Evolutionary conservation across 768 basidiomycete species (phyloP), one percentile per base, ranked within the genome.

Genomic region (Calocera viscosa): DNA sequence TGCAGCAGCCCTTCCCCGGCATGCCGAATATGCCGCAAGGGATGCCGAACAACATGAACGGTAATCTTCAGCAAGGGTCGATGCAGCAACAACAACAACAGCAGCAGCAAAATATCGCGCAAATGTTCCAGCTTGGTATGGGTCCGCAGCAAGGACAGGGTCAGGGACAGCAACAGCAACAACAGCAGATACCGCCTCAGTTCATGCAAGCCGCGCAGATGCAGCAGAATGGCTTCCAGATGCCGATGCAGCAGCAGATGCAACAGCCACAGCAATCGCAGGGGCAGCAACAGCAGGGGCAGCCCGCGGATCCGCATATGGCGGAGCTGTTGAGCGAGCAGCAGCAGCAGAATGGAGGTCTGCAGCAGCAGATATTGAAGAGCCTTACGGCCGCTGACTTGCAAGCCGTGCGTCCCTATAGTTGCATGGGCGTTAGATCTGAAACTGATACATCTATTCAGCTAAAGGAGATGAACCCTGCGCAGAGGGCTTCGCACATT

Each of bases 161-260:
- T 2, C 53, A 60, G 26, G 14, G 33, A 28, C 65, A 49, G 32
- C 65, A 38, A 38, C 65, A 26, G 33, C 66, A 39, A 30, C 35
- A 60, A 60, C 53, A 60, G 53, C 53, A 60, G 53, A 26, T 60
- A 16, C 53, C 24, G 33, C 47, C 17, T 16, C 49, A 38, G 32
- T n/a, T 47, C 47, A 35, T 28, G 8, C 66, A 66, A 40, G 28
- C 12, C 19, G 24, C 49, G 14, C 66, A 53, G 49, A 34, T 38
- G 49, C 34, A 39, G 16, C 66, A 60, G 34, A 39, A 53, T 11
- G 66, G 66, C 49, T 66, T 38, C 49, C 66, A 35, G 49, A 53
- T 66, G 66, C 66, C 49, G 33, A 66, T 66, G 66, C 66, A 60
- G 49, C 66, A 66, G 66, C 66, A 49, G 49, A 47, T 49, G 43